Percentiles rank a stretch among this genome's conserved stretches.
Evolutionary conservation across 2,329 filamentous ascomycete species (phyloP).

Genomic region (Aspergillus chevalieri): DNA sequence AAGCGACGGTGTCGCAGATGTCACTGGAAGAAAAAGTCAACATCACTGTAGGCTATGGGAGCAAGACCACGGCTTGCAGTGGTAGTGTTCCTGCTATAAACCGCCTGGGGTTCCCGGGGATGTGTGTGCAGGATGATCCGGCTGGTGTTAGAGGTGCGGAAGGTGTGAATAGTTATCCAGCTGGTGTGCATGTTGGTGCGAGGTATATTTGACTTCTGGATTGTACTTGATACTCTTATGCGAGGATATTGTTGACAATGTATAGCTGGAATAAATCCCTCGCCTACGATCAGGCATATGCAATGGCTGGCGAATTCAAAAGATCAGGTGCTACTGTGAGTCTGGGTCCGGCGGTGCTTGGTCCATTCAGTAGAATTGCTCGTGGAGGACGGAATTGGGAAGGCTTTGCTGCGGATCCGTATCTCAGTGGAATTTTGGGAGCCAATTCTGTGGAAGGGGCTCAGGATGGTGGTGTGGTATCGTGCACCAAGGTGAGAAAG

Average conservation of each 20-base stretch:
- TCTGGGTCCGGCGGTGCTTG: conserved; percentile 31
- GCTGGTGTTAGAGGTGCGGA: conserved; percentile 39
- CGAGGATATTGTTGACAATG: neutral
- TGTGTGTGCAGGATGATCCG: conserved; percentile 28
- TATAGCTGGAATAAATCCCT: conserved; percentile 48
- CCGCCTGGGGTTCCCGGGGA: neutral
- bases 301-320: conserved; percentile 49
- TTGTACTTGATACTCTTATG: neutral
- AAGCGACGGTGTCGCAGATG: neutral
- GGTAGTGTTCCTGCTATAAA: neutral
- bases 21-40: neutral
- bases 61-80: neutral
- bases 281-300: conserved; percentile 46
- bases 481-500: conserved; percentile 11
- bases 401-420: conserved; percentile 36
- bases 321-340: conserved; percentile 31
- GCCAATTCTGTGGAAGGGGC: conserved; percentile 37
- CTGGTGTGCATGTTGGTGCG: conserved; percentile 38
- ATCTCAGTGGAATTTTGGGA: conserved; percentile 35
- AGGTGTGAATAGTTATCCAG: conserved; percentile 38
- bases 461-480: conserved; percentile 39
- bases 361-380: conserved; percentile 38
- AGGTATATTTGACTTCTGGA: conserved; percentile 6
- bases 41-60: neutral
- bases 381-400: conserved; percentile 42